Evolutionary conservation across 768 basidiomycete species (phyloP), one percentile per base, ranked within the genome.

Genomic region (Candolleomyces efflorescens): DNA sequence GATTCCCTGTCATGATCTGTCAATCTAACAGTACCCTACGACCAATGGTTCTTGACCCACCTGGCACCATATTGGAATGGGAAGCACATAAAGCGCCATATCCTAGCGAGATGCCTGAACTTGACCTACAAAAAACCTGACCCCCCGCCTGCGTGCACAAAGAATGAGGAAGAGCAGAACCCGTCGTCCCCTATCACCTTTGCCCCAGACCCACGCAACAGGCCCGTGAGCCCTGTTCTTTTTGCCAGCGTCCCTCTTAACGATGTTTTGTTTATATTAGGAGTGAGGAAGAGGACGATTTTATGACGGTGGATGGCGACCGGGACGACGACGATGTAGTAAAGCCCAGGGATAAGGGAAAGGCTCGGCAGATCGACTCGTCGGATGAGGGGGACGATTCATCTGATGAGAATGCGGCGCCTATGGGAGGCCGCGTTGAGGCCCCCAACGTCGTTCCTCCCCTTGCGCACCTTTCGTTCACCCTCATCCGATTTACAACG

Each of bases 21-120:
- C 18, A 23, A 18, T 18, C n/a, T n/a, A n/a, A 24, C 59, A 86
- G 88, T 90, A 20, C 81, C 85, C 0, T 81, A 84, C 62, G 89
- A 91, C 68, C 87, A 89, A 71, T 91, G 89, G 88, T 73, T 90
- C 47, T 73, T 84, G n/a, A 88, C 88, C 12, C 85, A 87, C 65
- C 66, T 87, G 65, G 80, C 85, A 58, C 75, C 82, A 2, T 62
- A 71, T 26, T 87, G 82, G 81, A 83, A 83, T 62, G 75, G 89
- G 41, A 77, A 76, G 15, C 78, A 87, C 27, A 73, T 86, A 32
- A 91, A 90, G 62, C 75, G 78, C 32, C 83, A 80, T 75, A 70
- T 89, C 23, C 77, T 90, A 44, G 70, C 81, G 0, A 87, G 82
- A 62, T 84, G 82, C 62, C 71, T 81, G 36, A 55, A 61, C 64